Conservation (phyloP, 176 grass and related monocot species). For the Stipa capillata region DNA sequence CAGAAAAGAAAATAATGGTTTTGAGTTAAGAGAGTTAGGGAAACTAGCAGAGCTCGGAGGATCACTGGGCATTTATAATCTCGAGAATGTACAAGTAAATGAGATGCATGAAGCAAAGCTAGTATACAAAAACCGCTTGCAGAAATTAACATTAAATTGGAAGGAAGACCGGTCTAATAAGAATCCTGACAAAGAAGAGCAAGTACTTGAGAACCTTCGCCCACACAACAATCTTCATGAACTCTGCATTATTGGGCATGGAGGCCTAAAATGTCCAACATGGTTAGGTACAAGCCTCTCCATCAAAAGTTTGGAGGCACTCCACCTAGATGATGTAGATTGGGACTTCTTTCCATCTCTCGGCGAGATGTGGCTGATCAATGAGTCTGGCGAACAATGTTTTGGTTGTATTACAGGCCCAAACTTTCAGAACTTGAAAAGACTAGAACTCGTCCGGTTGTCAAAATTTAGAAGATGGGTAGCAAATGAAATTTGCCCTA, state of each 20-base stretch:
- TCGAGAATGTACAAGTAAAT: background rate
- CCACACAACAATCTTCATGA: background rate
- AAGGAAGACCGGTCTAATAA: fast-evolving
- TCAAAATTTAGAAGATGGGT: background rate
- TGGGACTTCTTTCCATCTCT: background rate
- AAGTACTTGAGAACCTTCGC: background rate
- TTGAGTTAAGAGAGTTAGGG: background rate
- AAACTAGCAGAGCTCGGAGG: background rate
- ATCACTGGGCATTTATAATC: background rate
- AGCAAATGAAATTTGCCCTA: background rate
- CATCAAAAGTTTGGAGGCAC: background rate
- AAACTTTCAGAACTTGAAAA: background rate
- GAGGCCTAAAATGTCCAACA: background rate
- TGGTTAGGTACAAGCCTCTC: background rate
- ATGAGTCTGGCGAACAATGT: too few relatives aligned
- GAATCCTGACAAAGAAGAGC: fast-evolving
- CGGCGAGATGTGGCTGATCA: background rate
- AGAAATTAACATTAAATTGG: background rate
- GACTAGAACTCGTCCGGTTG: background rate
- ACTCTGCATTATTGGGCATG: background rate
- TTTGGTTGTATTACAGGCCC: background rate
- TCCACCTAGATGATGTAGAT: background rate
- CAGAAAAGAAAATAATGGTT: background rate
- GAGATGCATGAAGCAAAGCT: background rate
- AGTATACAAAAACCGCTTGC: background rate